A percentile compares a stretch with the other conserved stretches of the same genome.
Evolutionary conservation across 2,329 filamentous ascomycete species (phyloP).

Genomic region (Rosellinia necatrix): DNA sequence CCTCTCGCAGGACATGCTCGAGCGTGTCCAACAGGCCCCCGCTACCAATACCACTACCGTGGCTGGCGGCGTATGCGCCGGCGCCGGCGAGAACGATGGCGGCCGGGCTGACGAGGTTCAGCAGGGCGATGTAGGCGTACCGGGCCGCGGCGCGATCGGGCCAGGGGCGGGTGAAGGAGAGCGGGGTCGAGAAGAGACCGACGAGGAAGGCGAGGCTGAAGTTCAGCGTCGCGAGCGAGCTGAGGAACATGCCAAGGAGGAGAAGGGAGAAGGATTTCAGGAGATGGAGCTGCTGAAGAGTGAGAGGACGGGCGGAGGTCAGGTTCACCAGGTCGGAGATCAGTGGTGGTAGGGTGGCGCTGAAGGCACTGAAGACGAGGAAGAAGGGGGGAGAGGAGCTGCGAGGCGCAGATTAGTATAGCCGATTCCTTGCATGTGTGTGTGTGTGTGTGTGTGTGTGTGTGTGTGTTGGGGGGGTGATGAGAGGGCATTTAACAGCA

Average conservation of each 20-base stretch:
- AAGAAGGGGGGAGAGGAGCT: constrained; percentile 68
- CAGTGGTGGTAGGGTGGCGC: constrained; percentile 59
- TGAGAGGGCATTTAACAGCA: too few relatives aligned
- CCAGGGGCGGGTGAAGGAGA: constrained; percentile 72
- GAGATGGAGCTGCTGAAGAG: constrained; percentile 73
- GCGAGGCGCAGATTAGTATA: constrained; percentile 6
- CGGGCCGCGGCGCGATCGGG: constrained; percentile 45
- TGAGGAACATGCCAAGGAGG: constrained; percentile 87
- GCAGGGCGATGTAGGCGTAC: constrained; percentile 52
- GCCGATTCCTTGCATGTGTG: background rate
- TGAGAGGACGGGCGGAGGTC: constrained; percentile 48
- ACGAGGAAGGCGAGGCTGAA: constrained; percentile 89
- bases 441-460: too few relatives aligned
- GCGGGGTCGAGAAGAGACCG: constrained; percentile 75
- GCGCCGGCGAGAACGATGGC: constrained; percentile 55
- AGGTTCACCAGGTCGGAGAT: constrained; percentile 59
- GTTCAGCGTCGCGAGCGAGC: constrained; percentile 91
- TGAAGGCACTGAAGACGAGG: constrained; percentile 58
- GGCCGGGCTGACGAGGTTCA: constrained; percentile 67
- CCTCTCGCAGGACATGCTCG: constrained; percentile 66
- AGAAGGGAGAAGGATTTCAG: constrained; percentile 93
- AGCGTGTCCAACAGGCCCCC: constrained; percentile 41
- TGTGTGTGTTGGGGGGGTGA: too few relatives aligned
- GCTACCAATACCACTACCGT: background rate
- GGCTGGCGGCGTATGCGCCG: constrained; percentile 47